Evolutionary conservation across 305 asterid species (phyloP).

Genomic region (Rubia peregrina): DNA sequence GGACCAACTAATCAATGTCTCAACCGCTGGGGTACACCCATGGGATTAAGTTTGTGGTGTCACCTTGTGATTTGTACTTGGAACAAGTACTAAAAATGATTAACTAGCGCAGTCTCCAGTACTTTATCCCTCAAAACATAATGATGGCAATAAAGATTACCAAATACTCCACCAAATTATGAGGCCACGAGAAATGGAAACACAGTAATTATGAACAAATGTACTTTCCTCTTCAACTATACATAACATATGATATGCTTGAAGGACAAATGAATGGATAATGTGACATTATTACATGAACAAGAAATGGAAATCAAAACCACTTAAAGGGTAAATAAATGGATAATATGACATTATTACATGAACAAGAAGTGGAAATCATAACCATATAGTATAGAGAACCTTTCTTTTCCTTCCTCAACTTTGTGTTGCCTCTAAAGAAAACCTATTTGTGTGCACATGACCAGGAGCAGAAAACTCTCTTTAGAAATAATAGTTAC

Average conservation of each 20-base stretch:
- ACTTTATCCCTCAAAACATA: slow-evolving; percentile 23
- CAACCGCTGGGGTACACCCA: too few relatives aligned
- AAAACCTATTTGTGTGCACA: not conserved
- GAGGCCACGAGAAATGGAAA: slow-evolving; percentile 2
- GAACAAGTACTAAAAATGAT: slow-evolving; percentile 16
- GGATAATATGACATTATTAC: not conserved
- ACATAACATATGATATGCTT: not conserved
- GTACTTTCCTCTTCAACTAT: slow-evolving; percentile 3
- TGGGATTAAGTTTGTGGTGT: not conserved
- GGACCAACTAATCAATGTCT: too few relatives aligned
- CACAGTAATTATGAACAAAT: not conserved
- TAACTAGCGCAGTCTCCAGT: slow-evolving; percentile 6
- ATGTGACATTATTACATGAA: not conserved
- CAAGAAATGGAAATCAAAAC: too few relatives aligned
- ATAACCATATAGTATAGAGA: not conserved
- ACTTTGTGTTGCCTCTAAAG: not conserved
- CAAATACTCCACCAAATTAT: slow-evolving; percentile 12
- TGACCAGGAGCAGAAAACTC: not conserved
- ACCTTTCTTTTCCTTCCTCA: not conserved
- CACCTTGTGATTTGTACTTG: slow-evolving; percentile 11
- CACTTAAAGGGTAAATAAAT: too few relatives aligned
- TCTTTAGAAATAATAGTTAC: not conserved
- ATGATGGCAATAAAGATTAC: slow-evolving; percentile 15
- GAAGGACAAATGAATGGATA: not conserved
- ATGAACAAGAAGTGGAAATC: not conserved